Evolutionary conservation across 352 stramenopile species (phyloP), one percentile per base, ranked within the genome.

Genomic region (Albugo candida): DNA sequence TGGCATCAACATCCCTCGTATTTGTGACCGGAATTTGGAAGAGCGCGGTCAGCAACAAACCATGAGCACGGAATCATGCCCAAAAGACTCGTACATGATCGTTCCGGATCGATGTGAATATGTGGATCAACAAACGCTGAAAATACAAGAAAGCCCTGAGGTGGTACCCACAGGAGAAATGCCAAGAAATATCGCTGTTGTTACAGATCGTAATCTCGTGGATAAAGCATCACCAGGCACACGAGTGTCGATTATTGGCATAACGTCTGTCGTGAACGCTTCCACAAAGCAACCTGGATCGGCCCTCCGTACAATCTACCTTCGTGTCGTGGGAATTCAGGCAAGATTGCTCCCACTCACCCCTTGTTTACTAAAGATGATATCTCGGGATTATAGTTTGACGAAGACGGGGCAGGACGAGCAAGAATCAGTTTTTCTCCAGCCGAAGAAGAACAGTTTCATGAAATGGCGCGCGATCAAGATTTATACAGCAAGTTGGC

Each of bases 121-220:
- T 59, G 84, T 97, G 0, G 94, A 99, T 64, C 88, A 97, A 54
- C 95, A 99, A 71, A 97, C 92, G n/a, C 65, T 98, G 21, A 99
- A 99, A 68, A 67, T 99, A 36, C 87, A 97, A 63, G 86, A 96
- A 55, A 93, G 69, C 63, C 95, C 66, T 0, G 94, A 99, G 56
- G 87, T 94, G 13, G 94, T 98, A 8, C 94, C 95, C 0, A 98
- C 95, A 4, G 95, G 95, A 20, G 95, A 99, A 61, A 98, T 99
- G 95, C 95, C 95, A 14, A 74, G 95, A 20, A 94, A 93, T 51
- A 70, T 98, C 27, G 64, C 96, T 36, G 60, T 98, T n/a, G 81
- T 94, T 19, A 76, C 92, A 0, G 94, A 98, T 51, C 67, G 94
- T n/a, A 74, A 85, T 45, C 70, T 99, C 19, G 93, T 98, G 3